A percentile compares a stretch with the other conserved stretches of the same genome.
Conservation (phyloP, 2,329 filamentous ascomycete species). For the Fusarium sp. region DNA sequence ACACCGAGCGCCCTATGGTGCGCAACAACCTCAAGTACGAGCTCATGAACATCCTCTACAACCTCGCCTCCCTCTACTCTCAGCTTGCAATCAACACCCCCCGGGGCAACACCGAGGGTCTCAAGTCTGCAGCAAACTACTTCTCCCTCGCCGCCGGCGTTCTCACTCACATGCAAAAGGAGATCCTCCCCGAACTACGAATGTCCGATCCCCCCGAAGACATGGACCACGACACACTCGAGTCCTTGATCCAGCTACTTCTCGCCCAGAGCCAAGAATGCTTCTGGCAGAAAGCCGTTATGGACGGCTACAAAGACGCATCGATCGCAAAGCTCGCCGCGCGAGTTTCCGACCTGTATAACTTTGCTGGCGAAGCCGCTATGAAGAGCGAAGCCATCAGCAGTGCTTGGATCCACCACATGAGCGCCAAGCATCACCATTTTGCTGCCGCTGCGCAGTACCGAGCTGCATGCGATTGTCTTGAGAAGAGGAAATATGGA, state of each 20-base stretch:
- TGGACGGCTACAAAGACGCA: conserved; percentile 91
- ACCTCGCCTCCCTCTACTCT: conserved; percentile 91
- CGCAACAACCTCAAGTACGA: conserved; percentile 81
- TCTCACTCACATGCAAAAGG: conserved; percentile 78
- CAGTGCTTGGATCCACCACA: conserved; percentile 97
- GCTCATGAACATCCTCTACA: conserved; percentile 91
- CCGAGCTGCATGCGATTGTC: conserved; percentile 85
- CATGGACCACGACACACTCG: conserved; percentile 90
- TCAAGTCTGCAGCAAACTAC: conserved; percentile 90
- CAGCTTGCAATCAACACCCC: conserved; percentile 88
- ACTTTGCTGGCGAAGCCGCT: conserved; percentile 82
- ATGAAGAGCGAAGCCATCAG: conserved; percentile 90
- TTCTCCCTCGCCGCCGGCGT: conserved; percentile 90
- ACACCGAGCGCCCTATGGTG: conserved; percentile 77
- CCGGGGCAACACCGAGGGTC: conserved; percentile 79
- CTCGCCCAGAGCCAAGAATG: conserved; percentile 96
- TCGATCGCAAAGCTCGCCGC: conserved; percentile 92
- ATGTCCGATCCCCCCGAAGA: conserved; percentile 88
- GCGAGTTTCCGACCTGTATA: conserved; percentile 90
- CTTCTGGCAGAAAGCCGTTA: conserved; percentile 97
- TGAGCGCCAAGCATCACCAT: conserved; percentile 96
- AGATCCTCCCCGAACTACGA: conserved; percentile 84
- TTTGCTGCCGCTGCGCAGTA: conserved; percentile 97
- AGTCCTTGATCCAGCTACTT: conserved; percentile 84
- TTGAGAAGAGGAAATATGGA: conserved; percentile 94